A percentile compares a stretch with the other conserved stretches of the same genome.
Conservation (phyloP, 1,284 basidiomycete species). For the Cryptococcus sp. region DNA sequence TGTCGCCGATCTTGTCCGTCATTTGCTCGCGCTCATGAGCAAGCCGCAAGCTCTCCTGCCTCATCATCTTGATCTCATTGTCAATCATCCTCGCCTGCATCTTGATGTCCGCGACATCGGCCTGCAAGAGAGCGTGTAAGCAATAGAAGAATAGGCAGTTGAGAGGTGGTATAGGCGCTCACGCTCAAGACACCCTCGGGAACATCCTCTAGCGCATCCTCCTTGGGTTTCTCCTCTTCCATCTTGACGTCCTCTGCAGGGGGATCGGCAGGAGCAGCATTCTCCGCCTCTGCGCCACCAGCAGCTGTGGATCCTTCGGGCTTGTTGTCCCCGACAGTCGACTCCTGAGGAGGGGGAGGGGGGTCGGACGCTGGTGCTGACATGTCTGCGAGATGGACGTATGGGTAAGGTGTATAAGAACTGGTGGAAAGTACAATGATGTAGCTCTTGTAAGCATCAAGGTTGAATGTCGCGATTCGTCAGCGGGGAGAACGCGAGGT, state of each 20-base stretch:
- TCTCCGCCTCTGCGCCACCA: not conserved
- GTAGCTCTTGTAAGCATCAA: not conserved
- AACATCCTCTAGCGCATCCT: conserved; percentile 51
- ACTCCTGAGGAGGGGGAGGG: conserved; percentile 27
- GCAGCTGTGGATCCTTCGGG: conserved; percentile 13
- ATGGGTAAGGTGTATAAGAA: not conserved
- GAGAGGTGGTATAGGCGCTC: conserved; percentile 12
- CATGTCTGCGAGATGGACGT: conserved; percentile 19
- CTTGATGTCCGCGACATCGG: conserved; percentile 77
- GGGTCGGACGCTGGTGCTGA: conserved; percentile 36
- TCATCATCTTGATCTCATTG: conserved; percentile 95
- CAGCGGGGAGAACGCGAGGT: conserved; percentile 15
- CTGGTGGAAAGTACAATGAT: not conserved
- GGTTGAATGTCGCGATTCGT: conserved; percentile 23
- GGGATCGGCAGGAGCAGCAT: conserved; percentile 5
- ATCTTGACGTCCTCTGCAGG: conserved; percentile 33
- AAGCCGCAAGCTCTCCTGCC: conserved; percentile 86
- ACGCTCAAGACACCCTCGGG: conserved; percentile 48
- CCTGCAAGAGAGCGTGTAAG: conserved; percentile 27
- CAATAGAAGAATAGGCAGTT: not conserved
- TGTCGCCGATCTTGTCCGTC: conserved; percentile 98
- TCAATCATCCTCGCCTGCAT: conserved; percentile 88
- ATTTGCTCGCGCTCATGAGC: conserved; percentile 93
- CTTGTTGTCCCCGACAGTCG: conserved; percentile 12
- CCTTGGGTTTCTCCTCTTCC: conserved; percentile 35